Percentiles rank a stretch among this genome's conserved stretches.
These are phyloP conservation scores for Solanum microdontum DNA, from an alignment of 257 asterid genomes.

Conservation along the genomic window DNA sequence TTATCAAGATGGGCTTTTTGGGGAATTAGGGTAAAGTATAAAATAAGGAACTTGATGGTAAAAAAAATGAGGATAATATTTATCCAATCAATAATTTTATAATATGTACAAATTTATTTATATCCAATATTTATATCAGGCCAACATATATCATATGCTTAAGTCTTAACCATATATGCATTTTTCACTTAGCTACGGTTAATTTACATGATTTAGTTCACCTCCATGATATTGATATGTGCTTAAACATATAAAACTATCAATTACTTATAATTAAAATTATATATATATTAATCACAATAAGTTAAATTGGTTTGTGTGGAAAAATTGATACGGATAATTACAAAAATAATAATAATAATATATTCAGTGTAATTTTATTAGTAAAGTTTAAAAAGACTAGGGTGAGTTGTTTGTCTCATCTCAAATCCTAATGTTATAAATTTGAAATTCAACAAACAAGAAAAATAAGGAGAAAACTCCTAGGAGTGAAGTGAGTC, in stretches of 20 bases:
- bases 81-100: not conserved
- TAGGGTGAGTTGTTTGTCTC: not conserved
- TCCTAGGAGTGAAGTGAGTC: not conserved
- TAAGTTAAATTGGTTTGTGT: not conserved
- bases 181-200: not conserved
- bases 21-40: constrained; percentile 39
- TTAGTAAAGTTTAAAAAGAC: not conserved
- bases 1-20: not conserved
- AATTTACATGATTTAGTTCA: not conserved
- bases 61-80: not conserved
- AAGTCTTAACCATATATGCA: not conserved
- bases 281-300: not conserved
- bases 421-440: not conserved
- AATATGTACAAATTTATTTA: not conserved
- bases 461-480: not conserved
- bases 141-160: not conserved
- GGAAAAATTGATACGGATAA: not conserved
- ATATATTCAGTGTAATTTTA: not conserved
- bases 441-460: not conserved
- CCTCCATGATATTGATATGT: not conserved
- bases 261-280: not conserved
- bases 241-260: not conserved
- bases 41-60: constrained; percentile 12
- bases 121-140: not conserved
- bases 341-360: not conserved